Conservation (phyloP, 2,329 filamentous ascomycete genomes). For the Nothophaeocryptopus gaeumannii region DNA sequence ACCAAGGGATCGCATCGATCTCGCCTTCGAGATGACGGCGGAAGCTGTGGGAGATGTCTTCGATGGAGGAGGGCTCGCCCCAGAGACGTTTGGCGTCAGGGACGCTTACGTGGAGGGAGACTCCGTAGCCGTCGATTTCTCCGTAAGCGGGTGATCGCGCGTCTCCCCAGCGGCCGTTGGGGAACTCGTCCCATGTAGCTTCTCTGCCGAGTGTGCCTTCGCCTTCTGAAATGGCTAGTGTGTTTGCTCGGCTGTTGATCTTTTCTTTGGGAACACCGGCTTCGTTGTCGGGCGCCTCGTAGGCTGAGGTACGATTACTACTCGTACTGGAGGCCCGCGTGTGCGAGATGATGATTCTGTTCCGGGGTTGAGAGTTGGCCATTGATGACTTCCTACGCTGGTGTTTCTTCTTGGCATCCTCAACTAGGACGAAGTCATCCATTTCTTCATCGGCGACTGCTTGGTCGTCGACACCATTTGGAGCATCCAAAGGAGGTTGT, state of each 20-base stretch:
- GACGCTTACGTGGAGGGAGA: conserved; percentile 89
- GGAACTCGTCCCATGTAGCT: conserved; percentile 98
- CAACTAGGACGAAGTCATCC: conserved; percentile 42
- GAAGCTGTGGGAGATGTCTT: conserved; percentile 79
- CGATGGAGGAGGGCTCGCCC: conserved; percentile 68
- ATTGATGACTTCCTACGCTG: conserved; percentile 66
- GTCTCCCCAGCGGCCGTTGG: conserved; percentile 93
- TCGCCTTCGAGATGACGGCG: conserved; percentile 75
- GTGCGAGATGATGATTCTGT: conserved; percentile 71
- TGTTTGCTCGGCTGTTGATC: conserved; percentile 73
- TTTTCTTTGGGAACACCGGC: conserved; percentile 70
- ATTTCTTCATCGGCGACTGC: conserved; percentile 29
- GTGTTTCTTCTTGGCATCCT: conserved; percentile 46
- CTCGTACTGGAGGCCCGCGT: conserved; percentile 58
- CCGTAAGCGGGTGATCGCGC: conserved; percentile 90
- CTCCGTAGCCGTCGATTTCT: conserved; percentile 96
- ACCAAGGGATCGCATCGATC: conserved; percentile 84
- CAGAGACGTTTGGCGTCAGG: conserved; percentile 79
- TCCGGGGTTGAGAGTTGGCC: conserved; percentile 79
- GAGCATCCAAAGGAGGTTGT: conserved; percentile 34
- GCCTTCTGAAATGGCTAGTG: conserved; percentile 89
- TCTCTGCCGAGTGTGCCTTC: conserved; percentile 85
- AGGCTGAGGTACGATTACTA: conserved; percentile 48
- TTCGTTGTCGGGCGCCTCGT: conserved; percentile 71
- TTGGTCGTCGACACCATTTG: conserved; percentile 42